A percentile compares a stretch with the other conserved stretches of the same genome.
Conservation (phyloP, 1,139 yeast genomes). For the Nakaseomyces glabratus region DNA sequence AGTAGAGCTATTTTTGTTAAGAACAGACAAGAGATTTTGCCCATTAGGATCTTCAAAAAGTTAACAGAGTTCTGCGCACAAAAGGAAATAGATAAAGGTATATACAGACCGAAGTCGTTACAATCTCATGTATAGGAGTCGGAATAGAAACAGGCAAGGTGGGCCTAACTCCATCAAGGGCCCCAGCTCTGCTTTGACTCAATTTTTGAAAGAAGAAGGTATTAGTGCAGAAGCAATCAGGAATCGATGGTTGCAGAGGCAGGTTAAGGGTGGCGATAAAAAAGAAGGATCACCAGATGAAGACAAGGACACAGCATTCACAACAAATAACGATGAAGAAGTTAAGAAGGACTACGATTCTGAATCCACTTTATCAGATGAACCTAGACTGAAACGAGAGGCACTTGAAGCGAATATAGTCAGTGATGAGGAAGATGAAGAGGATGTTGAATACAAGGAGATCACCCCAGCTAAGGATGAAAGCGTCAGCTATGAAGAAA, state of each 20-base stretch:
- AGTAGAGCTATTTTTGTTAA: no score
- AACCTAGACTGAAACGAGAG: conserved; percentile 1
- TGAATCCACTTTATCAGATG: conserved; percentile 4
- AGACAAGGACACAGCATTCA: conserved; percentile 2
- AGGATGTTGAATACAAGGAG: conserved; percentile 26
- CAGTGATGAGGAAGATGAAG: conserved; percentile 7
- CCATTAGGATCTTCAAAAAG: background rate
- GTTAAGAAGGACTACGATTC: background rate
- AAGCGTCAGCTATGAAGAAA: conserved; percentile 5
- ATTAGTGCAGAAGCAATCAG: conserved; percentile 76
- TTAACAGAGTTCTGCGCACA: background rate
- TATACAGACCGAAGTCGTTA: background rate
- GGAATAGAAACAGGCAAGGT: background rate
- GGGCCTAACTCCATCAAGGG: conserved; percentile 47
- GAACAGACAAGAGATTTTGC: no score
- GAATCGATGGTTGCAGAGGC: conserved; percentile 41
- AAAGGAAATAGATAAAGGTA: background rate
- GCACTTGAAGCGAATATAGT: background rate
- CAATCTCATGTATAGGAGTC: background rate
- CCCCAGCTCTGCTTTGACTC: conserved; percentile 73
- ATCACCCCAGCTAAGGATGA: conserved; percentile 5
- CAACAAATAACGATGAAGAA: background rate
- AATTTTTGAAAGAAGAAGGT: conserved; percentile 72
- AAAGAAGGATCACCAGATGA: conserved; percentile 8
- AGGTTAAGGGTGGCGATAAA: conserved; percentile 15